Percentiles rank a stretch among this genome's conserved stretches.
Conservation (phyloP, 192 early-diverging fungal genomes). For the Funneliformis geosporum region DNA sequence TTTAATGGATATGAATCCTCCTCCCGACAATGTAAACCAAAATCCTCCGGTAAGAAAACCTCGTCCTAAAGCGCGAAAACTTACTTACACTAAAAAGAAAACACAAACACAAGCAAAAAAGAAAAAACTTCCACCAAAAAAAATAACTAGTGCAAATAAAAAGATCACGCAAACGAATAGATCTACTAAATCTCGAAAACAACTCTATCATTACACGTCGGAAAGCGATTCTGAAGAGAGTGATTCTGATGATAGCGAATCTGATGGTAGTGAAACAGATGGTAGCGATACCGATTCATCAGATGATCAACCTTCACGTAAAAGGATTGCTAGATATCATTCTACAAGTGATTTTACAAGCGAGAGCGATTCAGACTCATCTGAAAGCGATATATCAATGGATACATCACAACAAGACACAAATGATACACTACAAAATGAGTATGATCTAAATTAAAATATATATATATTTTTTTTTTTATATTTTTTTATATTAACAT, state of each 20-base stretch:
- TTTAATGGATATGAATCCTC: neutral
- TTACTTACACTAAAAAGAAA: neutral
- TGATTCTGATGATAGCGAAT: neutral
- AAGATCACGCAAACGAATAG: neutral
- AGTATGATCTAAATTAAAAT: neutral
- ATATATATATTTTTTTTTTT: slow-evolving; percentile 4
- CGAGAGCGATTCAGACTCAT: neutral
- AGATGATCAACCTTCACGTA: slow-evolving; percentile 3
- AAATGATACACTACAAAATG: neutral
- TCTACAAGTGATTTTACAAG: neutral
- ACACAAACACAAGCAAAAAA: neutral
- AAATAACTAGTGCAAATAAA: neutral
- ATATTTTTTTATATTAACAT: neutral
- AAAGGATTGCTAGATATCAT: neutral
- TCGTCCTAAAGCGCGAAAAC: slow-evolving; percentile 2
- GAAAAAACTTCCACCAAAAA: neutral
- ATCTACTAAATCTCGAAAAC: neutral
- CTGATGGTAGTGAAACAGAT: neutral
- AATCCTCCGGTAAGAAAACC: neutral
- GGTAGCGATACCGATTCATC: neutral
- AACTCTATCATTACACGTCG: neutral
- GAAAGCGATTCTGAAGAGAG: neutral
- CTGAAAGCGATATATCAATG: neutral
- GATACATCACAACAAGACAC: neutral
- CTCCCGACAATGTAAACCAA: neutral